Base-by-base conservation (phyloP, 139 green algal genomes). In the Diplosphaera chodatii region DNA sequence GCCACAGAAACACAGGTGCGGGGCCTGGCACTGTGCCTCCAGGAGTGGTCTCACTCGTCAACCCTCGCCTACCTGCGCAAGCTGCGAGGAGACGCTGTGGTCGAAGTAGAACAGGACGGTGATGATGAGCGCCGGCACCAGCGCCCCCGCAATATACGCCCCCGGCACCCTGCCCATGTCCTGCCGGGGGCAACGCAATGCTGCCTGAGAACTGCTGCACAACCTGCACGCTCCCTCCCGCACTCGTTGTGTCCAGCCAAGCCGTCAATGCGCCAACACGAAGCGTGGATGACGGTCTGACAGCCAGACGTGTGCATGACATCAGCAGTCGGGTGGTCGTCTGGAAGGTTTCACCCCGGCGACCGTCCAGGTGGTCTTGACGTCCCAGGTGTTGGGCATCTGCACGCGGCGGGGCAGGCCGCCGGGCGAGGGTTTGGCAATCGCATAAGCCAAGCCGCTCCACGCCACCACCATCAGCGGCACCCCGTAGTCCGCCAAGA, bases 101-200 rank as follows among this genome's bases (percentile, higher is more conserved):
- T 94, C 91, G 76, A 97, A 97, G 78, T 86, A 97, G 73, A 96
- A 97, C 6, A 97, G 84, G 2, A 93, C 71, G 0, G 89, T 80
- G 63, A 97, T 94, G 66, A 97, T 79, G 1, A 86, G 27, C 0
- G 81, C 92, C 0, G 92, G 92, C 16, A 97, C 77, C 22, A 92
- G 59, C 3, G 92, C 88, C 15, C 77, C 89, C 1, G 74, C 88
- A 30, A 97, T 88, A 69, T 87, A 86, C 6, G 10, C 13, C 0
- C 77, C 77, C 2, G 82, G 76, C 41, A 96, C 76, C 3, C 84
- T 40, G 0, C 41, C 71, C 80, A 96, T 79, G 28, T 78, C 62
- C 82, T 86, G 74, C 59, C 71, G 25, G 37, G n/a, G n/a, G n/a
- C n/a, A n/a, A n/a, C n/a, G n/a, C n/a, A n/a, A n/a, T n/a, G n/a